Evolutionary conservation across 148 eudicot species (phyloP), one percentile per base, ranked within the genome.

Genomic region (Limonium bicolor): DNA sequence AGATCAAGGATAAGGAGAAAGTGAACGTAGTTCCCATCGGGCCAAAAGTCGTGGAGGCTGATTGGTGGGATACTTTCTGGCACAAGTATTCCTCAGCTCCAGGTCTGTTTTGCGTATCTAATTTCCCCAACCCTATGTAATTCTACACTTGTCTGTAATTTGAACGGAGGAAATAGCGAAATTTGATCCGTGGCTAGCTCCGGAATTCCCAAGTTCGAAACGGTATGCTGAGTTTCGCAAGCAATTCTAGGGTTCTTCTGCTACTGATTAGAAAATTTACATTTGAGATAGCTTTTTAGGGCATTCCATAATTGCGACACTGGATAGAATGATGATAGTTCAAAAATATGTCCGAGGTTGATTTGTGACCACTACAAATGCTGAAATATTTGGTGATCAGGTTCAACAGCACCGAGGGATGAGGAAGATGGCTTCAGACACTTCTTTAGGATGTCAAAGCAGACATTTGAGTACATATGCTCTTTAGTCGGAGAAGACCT

Each of bases 11-110:
- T 40, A 62, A 30, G 36, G 64, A 48, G 53, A 49, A 32, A 16
- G 53, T 62, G 27, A 77, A 58, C 47, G 45, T 63, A 38, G 82
- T 63, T 61, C 78, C 84, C 13, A 48, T 66, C 20, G 95, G 78
- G 4, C 65, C 70, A 45, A 74, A 58, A 68, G 51, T 76, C 40
- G 50, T 63, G 42, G 99, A 85, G 41, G 68, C 88, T 6, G 93
- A 90, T 32, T 90, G 99, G 99, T 90, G 95, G 99, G 93, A 80
- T 48, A 52, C 62, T 52, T 90, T 90, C 63, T 66, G 77, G 85
- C 74, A 59, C 34, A 90, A 69, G 49, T 70, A 62, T 50, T 75
- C 77, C 18, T 58, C 76, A 15, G 21, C 51, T 36, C 73, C 79
- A 55, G 93, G 95, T 86, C 22, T 34, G 24, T 10, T 28, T 31